phyloP scores from a whole-genome alignment of 305 asterid genomes.

The Plantago coronopus region DNA sequence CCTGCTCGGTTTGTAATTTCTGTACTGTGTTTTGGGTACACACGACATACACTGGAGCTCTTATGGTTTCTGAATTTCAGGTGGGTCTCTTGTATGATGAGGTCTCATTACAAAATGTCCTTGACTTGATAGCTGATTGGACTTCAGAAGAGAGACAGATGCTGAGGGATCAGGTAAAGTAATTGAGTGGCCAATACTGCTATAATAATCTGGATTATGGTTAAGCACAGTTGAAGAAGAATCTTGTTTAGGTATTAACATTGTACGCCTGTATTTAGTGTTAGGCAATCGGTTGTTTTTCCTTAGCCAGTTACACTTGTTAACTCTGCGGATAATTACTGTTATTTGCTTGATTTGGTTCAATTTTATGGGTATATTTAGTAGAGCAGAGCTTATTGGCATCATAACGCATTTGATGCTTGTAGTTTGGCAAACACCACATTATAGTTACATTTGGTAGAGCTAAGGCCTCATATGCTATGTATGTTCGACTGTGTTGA shows the following conservation, averaged over 20 bases:
- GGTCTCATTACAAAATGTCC: slow-evolving; percentile 62
- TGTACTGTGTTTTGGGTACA: slow-evolving; percentile 1
- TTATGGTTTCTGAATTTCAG: slow-evolving; percentile 36
- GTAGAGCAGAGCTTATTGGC: no score
- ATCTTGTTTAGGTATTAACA: background rate
- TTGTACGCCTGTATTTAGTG: background rate
- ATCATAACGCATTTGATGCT: no score
- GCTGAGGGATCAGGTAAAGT: slow-evolving; percentile 80
- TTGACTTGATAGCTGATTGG: slow-evolving; percentile 90
- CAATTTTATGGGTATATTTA: no score
- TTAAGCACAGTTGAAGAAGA: slow-evolving; percentile 16
- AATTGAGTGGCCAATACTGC: background rate
- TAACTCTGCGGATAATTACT: no score
- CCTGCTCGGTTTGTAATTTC: slow-evolving; percentile 12
- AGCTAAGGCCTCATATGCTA: no score
- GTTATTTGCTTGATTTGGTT: no score
- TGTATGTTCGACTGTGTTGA: no score
- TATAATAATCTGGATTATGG: background rate
- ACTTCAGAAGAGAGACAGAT: slow-evolving; percentile 72
- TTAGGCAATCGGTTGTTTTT: no score
- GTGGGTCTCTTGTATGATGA: slow-evolving; percentile 90
- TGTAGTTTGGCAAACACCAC: no score
- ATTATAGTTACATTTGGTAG: no score
- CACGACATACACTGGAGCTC: slow-evolving; percentile 6
- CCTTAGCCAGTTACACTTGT: no score